Evolutionary conservation across 2,329 filamentous ascomycete species (phyloP).

Genomic region (Falciphora oryzae): DNA sequence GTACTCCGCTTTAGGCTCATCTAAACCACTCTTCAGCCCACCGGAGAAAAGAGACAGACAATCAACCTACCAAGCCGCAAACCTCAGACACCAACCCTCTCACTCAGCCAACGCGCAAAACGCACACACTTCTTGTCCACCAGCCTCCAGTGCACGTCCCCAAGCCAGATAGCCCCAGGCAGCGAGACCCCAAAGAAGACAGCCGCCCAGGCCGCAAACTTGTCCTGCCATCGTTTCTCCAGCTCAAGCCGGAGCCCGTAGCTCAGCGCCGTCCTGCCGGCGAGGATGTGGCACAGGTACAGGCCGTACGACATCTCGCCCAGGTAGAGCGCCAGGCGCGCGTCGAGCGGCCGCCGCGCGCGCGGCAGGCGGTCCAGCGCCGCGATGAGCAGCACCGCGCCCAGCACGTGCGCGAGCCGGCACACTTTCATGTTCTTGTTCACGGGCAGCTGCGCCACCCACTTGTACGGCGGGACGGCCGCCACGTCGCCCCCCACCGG

Average conservation of each 20-base stretch:
- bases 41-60: no score
- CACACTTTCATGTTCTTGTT: no score
- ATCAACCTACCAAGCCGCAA: no score
- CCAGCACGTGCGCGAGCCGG: background rate
- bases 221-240: background rate
- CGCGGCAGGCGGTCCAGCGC: background rate
- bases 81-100: background rate
- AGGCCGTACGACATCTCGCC: slow-evolving; percentile 5
- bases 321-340: background rate
- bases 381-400: background rate
- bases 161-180: background rate
- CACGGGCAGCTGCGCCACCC: no score
- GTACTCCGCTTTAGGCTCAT: no score
- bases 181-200: background rate
- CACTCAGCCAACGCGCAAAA: background rate
- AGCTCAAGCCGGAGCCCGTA: background rate
- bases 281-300: background rate
- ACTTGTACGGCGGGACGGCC: background rate
- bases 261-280: background rate
- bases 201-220: background rate
- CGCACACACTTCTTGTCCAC: slow-evolving; percentile 3
- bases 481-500: background rate
- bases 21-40: no score
- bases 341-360: background rate
- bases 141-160: slow-evolving; percentile 4